Conservation (phyloP, 306 rosid genomes). For the Dryas drummondii region DNA sequence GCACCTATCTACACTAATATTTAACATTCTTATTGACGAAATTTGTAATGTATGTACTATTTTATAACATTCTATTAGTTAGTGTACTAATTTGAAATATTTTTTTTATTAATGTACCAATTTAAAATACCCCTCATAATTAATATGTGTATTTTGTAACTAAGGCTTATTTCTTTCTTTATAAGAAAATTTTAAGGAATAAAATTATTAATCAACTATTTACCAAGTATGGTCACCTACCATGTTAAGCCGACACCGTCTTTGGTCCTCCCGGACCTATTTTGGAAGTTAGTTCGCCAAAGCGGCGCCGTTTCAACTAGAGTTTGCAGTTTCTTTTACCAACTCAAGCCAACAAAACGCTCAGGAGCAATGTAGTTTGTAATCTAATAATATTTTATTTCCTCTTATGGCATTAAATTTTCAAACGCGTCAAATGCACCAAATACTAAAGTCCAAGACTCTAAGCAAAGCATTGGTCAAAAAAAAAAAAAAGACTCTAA, state of each 20-base stretch:
- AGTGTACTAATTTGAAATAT: too few relatives aligned
- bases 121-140: too few relatives aligned
- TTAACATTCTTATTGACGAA: too few relatives aligned
- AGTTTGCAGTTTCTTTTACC: not conserved
- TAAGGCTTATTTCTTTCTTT: not conserved
- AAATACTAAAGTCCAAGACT: not conserved
- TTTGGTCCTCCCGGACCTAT: too few relatives aligned
- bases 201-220: not conserved
- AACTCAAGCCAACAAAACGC: conserved; percentile 9
- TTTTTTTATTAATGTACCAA: too few relatives aligned
- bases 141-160: too few relatives aligned
- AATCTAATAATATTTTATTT: not conserved
- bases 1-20: too few relatives aligned
- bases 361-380: not conserved
- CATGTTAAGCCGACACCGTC: not conserved
- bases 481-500: too few relatives aligned
- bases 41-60: too few relatives aligned
- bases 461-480: too few relatives aligned
- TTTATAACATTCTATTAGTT: too few relatives aligned
- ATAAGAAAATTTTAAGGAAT: not conserved
- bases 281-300: not conserved
- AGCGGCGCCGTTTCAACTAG: not conserved
- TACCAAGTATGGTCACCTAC: not conserved
- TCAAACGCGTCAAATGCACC: conserved; percentile 9
- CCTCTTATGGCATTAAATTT: conserved; percentile 8